Evolutionary conservation across 495 filamentous ascomycete species (phyloP).

Genomic region (Penicillium bialowiezense): DNA sequence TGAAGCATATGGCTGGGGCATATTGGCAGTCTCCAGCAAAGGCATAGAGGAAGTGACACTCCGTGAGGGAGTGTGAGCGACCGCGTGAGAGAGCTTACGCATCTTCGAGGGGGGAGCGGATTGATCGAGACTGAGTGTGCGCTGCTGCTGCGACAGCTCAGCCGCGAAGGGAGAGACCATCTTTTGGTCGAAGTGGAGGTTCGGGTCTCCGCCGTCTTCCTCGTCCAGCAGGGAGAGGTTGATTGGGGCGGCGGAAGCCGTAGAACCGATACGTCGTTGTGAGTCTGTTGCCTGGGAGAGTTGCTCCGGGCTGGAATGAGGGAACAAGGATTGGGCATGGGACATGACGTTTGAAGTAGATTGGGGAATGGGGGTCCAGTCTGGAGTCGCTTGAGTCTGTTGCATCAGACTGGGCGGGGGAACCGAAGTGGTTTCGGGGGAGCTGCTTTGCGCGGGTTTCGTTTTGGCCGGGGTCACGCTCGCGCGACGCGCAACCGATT

Average conservation of each 20-base stretch:
- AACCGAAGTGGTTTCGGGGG: conserved; percentile 37
- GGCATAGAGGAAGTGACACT: conserved; percentile 35
- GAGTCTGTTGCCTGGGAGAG: conserved; percentile 37
- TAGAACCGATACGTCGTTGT: conserved; percentile 25
- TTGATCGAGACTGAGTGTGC: conserved; percentile 22
- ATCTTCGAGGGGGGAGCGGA: conserved; percentile 41
- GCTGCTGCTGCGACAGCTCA: conserved; percentile 25
- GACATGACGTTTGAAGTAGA: conserved; percentile 25
- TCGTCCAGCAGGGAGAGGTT: conserved; percentile 75
- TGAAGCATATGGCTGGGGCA: conserved; percentile 38
- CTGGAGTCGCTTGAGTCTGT: conserved; percentile 33
- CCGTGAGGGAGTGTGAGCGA: conserved; percentile 31
- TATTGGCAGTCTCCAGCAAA: conserved; percentile 36
- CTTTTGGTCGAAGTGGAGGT: conserved; percentile 25
- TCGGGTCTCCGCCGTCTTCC: conserved; percentile 42
- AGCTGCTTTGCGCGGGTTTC: conserved; percentile 44
- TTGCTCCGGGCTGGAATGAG: conserved; percentile 53
- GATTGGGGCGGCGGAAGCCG: conserved; percentile 53
- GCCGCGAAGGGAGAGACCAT: conserved; percentile 23
- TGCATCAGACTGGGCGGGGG: conserved; percentile 35
- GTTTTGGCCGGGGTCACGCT: conserved; percentile 53
- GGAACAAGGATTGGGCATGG: conserved; percentile 42
- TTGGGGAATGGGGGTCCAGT: conserved; percentile 41
- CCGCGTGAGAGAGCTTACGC: conserved; percentile 39
- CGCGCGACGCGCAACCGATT: conserved; percentile 37